Base-by-base conservation (phyloP, 257 asterid species). In the Nicotiana undulata region DNA sequence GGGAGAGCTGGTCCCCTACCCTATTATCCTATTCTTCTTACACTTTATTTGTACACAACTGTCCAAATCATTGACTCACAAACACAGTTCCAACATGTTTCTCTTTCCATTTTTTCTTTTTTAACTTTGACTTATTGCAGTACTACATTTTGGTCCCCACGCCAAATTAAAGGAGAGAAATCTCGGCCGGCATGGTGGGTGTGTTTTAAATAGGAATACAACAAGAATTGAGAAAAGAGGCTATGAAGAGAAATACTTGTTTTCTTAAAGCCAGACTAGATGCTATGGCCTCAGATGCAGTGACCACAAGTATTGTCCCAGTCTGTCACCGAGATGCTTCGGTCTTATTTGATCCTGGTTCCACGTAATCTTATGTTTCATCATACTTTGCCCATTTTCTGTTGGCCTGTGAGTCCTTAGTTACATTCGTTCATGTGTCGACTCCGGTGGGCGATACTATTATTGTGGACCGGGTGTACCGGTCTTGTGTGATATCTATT, bases 21-120 rank as follows among this genome's bases (percentile, higher is more conserved):
- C 20, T 16, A 31, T 2, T 13, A 12, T 6, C 80, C 24, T n/a
- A 17, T 55, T 52, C 29, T 34, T 26, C 26, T 67, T 70, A 18
- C 77, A 37, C 16, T 66, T 74, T 61, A 66, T 77, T 61, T 83
- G 77, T n/a, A n/a, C 79, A 29, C 20, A 83, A 22, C 82, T 29
- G 84, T 79, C 84, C 77, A 53, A 64, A 80, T 85, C 86, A 83
- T 77, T 85, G 81, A 80, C 85, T 81, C 84, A 7, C 40, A 29
- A 12, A 37, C 32, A 24, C 40, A 46, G 3, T 46, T 24, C 65
- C 65, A 59, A 59, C 31, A 59, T 59, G 65, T 77, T 59, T 22
- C 44, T 6, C 22, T 64, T 31, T 17, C 22, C 10, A 18, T 15
- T 32, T 31, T 67, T 17, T 32, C 9, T 52, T 15, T 28, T 34